phyloP scores from a whole-genome alignment of 139 green algal species.

The Asterochloris sp. region DNA sequence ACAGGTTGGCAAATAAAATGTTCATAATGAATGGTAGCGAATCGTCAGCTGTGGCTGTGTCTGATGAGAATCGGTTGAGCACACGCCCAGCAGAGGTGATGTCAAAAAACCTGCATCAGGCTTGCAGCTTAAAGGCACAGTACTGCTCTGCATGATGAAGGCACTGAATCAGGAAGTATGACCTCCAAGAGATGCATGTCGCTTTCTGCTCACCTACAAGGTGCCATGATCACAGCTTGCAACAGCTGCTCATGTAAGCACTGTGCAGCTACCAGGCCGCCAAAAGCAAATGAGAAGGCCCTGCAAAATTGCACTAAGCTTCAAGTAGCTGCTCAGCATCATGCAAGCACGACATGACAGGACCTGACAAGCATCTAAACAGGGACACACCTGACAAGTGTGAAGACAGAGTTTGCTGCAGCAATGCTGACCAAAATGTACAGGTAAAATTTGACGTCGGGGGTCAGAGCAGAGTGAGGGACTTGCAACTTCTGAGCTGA shows the following conservation, averaged over 20 bases:
- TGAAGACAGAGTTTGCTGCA: conserved; percentile 57
- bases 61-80: conserved; percentile 84
- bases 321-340: not conserved
- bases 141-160: not conserved
- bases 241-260: conserved; percentile 59
- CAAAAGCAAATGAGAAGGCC: conserved; percentile 79
- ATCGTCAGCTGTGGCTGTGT: conserved; percentile 78
- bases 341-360: too few species aligned
- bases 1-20: conserved; percentile 79
- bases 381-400: conserved; percentile 10
- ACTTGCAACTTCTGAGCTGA: not conserved
- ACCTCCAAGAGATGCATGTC: not conserved
- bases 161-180: too few species aligned
- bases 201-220: conserved; percentile 29
- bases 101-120: not conserved
- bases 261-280: conserved; percentile 62
- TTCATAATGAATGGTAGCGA: conserved; percentile 89
- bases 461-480: not conserved
- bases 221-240: conserved; percentile 42
- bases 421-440: conserved; percentile 47
- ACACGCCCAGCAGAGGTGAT: conserved; percentile 32
- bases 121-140: not conserved
- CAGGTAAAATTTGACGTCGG: conserved; percentile 45
- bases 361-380: not conserved
- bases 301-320: conserved; percentile 4